These are phyloP conservation scores for Euphorbia tirucalli DNA, from an alignment of 345 rosid genomes.

Conservation along the genomic window DNA sequence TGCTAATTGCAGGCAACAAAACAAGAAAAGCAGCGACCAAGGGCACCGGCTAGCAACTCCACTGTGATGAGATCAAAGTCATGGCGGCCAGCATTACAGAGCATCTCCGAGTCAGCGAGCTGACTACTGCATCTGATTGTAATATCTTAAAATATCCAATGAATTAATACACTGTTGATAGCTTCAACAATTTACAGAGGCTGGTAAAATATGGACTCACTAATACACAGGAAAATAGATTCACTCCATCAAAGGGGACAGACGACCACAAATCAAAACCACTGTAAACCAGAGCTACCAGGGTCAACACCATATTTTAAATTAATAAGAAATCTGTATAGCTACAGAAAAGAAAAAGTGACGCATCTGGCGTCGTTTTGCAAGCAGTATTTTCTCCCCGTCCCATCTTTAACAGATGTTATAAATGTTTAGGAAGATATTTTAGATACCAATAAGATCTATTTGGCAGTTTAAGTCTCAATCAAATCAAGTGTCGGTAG, in stretches of 20 bases:
- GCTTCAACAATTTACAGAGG: slow-evolving; percentile 21
- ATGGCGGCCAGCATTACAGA: slow-evolving; percentile 85
- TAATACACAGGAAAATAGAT: slow-evolving; percentile 6
- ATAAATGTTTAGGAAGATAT: background rate
- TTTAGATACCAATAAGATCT: background rate
- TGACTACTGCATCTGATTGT: slow-evolving; percentile 22
- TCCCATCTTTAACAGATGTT: background rate
- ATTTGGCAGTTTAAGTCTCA: background rate
- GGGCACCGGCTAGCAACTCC: slow-evolving; percentile 40
- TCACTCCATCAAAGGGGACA: slow-evolving; percentile 22
- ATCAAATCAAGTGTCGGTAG: no score
- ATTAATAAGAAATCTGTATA: slow-evolving; percentile 44
- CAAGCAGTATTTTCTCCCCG: slow-evolving; percentile 8
- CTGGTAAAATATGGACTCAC: slow-evolving; percentile 16
- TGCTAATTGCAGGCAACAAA: slow-evolving; percentile 39
- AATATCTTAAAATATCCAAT: background rate
- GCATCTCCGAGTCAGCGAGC: slow-evolving; percentile 75
- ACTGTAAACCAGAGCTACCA: slow-evolving; percentile 14
- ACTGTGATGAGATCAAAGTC: slow-evolving; percentile 52
- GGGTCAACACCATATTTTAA: slow-evolving; percentile 17
- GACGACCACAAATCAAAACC: slow-evolving; percentile 8
- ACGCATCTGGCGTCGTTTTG: slow-evolving; percentile 24
- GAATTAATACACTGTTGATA: slow-evolving; percentile 10
- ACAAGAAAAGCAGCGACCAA: slow-evolving; percentile 49
- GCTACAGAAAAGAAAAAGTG: slow-evolving; percentile 23